These are phyloP conservation scores for Stentor coeruleus DNA, from an alignment of 73 alveolate species.

Conservation along the genomic window DNA sequence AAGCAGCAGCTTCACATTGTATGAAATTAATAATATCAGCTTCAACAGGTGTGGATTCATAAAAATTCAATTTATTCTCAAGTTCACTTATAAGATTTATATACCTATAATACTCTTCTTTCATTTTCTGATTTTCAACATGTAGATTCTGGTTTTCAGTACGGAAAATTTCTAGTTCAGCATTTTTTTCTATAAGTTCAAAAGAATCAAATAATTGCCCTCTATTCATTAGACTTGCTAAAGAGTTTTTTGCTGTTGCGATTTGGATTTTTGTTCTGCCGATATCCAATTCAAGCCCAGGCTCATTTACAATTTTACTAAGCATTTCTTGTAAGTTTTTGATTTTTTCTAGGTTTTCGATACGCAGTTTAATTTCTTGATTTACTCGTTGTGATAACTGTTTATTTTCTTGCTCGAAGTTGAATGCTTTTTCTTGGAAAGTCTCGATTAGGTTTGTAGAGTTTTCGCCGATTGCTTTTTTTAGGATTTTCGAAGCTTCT, in stretches of 20 bases:
- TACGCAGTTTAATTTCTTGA: not conserved
- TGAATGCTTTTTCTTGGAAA: not conserved
- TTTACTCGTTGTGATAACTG: not conserved
- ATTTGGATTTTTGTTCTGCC: not conserved
- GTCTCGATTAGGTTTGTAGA: not conserved
- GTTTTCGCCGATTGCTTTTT: not conserved
- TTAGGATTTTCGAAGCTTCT: too few species aligned
- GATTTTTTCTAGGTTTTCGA: not conserved
- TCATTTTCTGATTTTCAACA: not conserved
- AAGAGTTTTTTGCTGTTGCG: not conserved
- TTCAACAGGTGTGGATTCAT: not conserved
- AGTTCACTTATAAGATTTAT: not conserved
- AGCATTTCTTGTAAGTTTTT: not conserved
- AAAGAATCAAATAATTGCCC: not conserved
- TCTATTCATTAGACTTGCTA: too few species aligned
- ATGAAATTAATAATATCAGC: not conserved
- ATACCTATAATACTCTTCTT: not conserved
- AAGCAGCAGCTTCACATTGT: slow-evolving; percentile 9
- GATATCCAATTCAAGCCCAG: not conserved
- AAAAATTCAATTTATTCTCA: not conserved
- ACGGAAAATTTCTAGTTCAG: not conserved
- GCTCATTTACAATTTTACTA: not conserved
- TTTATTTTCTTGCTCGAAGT: not conserved
- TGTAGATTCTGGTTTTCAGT: not conserved
- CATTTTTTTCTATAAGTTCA: not conserved